Conservation (phyloP, 495 filamentous ascomycete genomes). For the Aspergillus bertholletiae region DNA sequence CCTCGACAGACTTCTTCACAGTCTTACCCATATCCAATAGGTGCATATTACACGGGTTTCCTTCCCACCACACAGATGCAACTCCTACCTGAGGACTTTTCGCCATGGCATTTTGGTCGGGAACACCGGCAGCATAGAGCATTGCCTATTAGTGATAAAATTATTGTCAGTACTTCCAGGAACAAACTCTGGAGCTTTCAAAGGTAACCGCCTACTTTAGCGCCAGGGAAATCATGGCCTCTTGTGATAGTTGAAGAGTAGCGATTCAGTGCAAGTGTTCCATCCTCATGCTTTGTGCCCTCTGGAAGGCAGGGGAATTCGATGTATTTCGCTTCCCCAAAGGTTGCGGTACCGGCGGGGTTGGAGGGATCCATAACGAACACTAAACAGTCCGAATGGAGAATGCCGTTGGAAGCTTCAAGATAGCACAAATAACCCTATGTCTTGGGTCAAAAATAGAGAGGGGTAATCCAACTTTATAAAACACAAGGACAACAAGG, state of each 20-base stretch:
- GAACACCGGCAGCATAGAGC: constrained; percentile 92
- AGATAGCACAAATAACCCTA: background rate
- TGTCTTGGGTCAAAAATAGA: background rate
- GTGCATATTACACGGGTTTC: constrained; percentile 82
- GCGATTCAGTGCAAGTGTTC: constrained; percentile 63
- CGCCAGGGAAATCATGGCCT: constrained; percentile 90
- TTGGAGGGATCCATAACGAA: constrained; percentile 26
- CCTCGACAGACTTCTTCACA: constrained; percentile 79
- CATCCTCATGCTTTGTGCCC: constrained; percentile 54
- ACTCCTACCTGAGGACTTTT: constrained; percentile 86
- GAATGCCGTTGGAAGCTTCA: background rate
- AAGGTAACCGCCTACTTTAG: constrained; percentile 56
- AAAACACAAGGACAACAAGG: too few species aligned
- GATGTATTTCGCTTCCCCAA: constrained; percentile 53
- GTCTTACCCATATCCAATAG: constrained; percentile 83
- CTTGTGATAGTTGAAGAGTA: constrained; percentile 70
- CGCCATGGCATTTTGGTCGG: constrained; percentile 80
- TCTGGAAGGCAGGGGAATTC: constrained; percentile 58
- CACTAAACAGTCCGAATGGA: too few species aligned
- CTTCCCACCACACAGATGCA: constrained; percentile 97
- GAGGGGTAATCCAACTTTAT: too few species aligned
- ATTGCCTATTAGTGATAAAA: constrained; percentile 62
- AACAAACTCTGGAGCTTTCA: background rate
- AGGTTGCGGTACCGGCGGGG: constrained; percentile 16
- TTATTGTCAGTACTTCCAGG: background rate